Evolutionary conservation across 179 eudicot species (phyloP).

Genomic region (Beta lomatogona): DNA sequence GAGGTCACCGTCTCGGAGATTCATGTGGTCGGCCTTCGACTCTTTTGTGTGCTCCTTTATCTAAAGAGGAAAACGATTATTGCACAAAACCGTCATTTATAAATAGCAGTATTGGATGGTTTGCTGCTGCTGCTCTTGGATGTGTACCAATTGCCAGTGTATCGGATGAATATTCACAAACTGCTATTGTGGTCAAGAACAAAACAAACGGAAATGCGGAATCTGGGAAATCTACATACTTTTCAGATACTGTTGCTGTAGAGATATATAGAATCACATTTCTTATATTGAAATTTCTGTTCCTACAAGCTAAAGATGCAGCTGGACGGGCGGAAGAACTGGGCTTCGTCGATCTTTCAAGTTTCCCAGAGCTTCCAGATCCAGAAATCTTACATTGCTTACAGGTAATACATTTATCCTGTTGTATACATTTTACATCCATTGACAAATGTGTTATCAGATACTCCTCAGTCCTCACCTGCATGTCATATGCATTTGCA

Average conservation of each 20-base stretch:
- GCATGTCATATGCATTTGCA: background rate
- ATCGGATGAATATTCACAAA: slow-evolving; percentile 46
- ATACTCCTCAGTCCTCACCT: background rate
- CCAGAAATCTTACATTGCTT: slow-evolving; percentile 97
- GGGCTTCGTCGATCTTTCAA: slow-evolving; percentile 79
- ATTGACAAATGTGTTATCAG: background rate
- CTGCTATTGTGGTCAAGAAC: slow-evolving; percentile 56
- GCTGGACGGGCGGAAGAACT: slow-evolving; percentile 84
- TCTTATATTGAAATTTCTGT: slow-evolving; percentile 68
- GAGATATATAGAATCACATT: slow-evolving; percentile 74
- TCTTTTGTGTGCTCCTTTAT: slow-evolving; percentile 60
- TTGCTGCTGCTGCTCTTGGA: slow-evolving; percentile 70
- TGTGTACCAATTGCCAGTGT: slow-evolving; percentile 45
- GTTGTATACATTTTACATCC: background rate
- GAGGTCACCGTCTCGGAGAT: slow-evolving; percentile 57
- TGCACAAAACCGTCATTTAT: slow-evolving; percentile 59
- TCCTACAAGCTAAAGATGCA: slow-evolving; percentile 79
- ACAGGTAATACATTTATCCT: slow-evolving; percentile 54
- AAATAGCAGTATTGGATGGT: slow-evolving; percentile 79
- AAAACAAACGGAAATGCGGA: slow-evolving; percentile 32
- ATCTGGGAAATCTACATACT: slow-evolving; percentile 45
- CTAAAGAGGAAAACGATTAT: slow-evolving; percentile 72
- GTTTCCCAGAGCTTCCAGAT: slow-evolving; percentile 95
- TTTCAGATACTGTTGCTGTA: slow-evolving; percentile 73
- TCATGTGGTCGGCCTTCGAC: slow-evolving; percentile 46